phyloP scores from a whole-genome alignment of 2,329 filamentous ascomycete species.

The Colletotrichum viniferum region DNA sequence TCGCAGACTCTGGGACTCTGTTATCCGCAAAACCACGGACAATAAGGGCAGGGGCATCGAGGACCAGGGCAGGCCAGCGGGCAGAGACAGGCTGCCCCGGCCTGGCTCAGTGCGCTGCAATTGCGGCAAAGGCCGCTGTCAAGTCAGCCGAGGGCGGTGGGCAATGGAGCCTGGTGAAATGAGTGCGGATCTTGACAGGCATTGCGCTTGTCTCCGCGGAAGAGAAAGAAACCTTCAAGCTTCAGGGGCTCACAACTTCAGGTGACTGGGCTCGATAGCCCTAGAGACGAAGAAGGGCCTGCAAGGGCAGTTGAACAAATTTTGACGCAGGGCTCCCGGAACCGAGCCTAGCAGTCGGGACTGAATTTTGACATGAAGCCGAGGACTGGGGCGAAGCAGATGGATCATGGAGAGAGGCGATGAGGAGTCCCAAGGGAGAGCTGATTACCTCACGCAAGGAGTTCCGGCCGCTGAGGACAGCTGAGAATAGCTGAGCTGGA shows the following conservation, averaged over 20 bases:
- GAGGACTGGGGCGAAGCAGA: neutral
- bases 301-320: neutral
- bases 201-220: neutral
- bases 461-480: neutral
- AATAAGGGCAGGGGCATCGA: neutral
- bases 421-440: neutral
- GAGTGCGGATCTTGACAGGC: conserved; percentile 7
- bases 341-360: neutral
- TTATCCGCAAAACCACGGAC: neutral
- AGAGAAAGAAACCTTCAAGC: neutral
- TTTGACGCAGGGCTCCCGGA: neutral
- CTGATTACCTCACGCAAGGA: neutral
- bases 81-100: neutral
- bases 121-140: conserved; percentile 19
- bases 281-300: neutral
- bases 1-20: neutral
- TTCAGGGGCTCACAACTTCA: neutral
- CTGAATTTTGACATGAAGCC: neutral
- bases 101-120: neutral
- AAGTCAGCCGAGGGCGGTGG: neutral
- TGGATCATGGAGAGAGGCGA: neutral
- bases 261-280: neutral
- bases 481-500: neutral
- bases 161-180: conserved; percentile 12
- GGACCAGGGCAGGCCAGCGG: neutral